Conservation (phyloP, 495 filamentous ascomycete species). For the Trichoderma erinaceum region DNA sequence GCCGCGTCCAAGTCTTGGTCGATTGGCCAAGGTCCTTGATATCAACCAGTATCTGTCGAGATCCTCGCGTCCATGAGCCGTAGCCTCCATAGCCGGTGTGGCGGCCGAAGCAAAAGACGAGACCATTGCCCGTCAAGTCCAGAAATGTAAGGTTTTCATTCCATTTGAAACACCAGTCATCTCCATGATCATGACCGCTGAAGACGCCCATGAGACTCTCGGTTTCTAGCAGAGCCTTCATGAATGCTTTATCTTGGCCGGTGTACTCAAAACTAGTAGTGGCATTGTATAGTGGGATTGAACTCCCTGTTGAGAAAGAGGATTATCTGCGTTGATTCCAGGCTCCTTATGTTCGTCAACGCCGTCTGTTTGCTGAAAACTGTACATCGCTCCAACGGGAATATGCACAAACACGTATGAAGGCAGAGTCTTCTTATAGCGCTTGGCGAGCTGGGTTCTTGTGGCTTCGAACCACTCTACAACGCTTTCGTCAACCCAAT, state of each 20-base stretch:
- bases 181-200: conserved; percentile 64
- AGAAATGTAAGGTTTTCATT: conserved; percentile 20
- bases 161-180: conserved; percentile 58
- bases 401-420: conserved; percentile 71
- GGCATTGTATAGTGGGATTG: conserved; percentile 28
- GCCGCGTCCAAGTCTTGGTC: conserved; percentile 2
- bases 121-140: conserved; percentile 28
- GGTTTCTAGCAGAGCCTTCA: conserved; percentile 53
- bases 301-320: conserved; percentile 47
- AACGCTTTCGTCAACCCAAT: conserved; percentile 45
- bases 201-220: conserved; percentile 56
- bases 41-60: conserved; percentile 26
- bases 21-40: conserved; percentile 8
- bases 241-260: conserved; percentile 54
- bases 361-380: conserved; percentile 37
- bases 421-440: conserved; percentile 45
- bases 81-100: conserved; percentile 70
- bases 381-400: conserved; percentile 30
- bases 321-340: conserved; percentile 59
- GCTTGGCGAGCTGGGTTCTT: conserved; percentile 35
- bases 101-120: conserved; percentile 59
- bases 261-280: background rate
- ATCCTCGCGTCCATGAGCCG: conserved; percentile 55
- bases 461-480: conserved; percentile 55
- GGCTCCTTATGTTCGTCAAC: conserved; percentile 53